phyloP scores from a whole-genome alignment of 441 rosid species.

The Breynia disticha region DNA sequence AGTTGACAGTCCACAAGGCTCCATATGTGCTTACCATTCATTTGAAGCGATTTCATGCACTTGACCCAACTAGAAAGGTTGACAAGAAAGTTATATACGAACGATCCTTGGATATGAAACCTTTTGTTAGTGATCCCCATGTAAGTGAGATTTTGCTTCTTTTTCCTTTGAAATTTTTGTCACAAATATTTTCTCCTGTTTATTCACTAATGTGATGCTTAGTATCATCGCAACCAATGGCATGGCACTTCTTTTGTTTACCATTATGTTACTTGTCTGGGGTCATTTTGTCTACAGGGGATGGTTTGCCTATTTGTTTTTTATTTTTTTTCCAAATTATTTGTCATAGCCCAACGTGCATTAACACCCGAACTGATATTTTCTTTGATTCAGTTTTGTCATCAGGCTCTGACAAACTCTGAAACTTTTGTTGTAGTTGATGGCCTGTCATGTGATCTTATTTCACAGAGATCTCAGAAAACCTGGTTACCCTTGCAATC shows the following conservation, averaged over 20 bases:
- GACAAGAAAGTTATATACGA: slow-evolving; percentile 64
- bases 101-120: slow-evolving; percentile 65
- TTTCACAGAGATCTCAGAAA: too few species aligned
- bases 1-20: slow-evolving; percentile 78
- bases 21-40: slow-evolving; percentile 83
- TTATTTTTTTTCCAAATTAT: too few species aligned
- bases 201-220: background rate
- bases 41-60: slow-evolving; percentile 77
- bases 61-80: slow-evolving; percentile 63
- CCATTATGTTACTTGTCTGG: too few species aligned
- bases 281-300: background rate
- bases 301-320: too few species aligned
- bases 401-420: too few species aligned
- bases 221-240: background rate
- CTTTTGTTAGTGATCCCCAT: slow-evolving; percentile 63
- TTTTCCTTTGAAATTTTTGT: background rate
- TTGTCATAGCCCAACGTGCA: too few species aligned
- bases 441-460: too few species aligned
- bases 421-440: too few species aligned
- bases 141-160: slow-evolving; percentile 44
- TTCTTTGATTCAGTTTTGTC: too few species aligned
- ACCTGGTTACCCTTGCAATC: too few species aligned
- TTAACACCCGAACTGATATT: too few species aligned
- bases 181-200: background rate
- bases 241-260: background rate